These are phyloP conservation scores for Glebionis coronaria DNA, from an alignment of 129 eudicot species.

Conservation along the genomic window DNA sequence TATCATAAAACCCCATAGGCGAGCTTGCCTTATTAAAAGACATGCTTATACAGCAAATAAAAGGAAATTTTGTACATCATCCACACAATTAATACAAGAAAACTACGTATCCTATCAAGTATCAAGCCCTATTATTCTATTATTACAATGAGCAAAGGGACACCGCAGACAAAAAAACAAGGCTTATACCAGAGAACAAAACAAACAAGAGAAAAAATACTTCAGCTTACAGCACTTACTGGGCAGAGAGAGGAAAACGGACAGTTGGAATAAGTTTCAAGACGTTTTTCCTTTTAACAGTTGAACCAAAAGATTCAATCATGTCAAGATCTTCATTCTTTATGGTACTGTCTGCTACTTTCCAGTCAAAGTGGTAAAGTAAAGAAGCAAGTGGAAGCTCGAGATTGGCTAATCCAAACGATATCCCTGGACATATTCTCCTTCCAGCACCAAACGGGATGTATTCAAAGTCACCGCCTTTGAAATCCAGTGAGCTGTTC, in stretches of 20 bases:
- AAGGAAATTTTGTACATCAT: too few species aligned
- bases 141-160: too few species aligned
- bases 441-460: constrained; percentile 55
- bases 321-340: constrained; percentile 32
- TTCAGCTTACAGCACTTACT: not conserved
- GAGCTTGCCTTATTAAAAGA: too few species aligned
- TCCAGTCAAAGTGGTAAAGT: constrained; percentile 47
- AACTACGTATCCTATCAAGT: too few species aligned
- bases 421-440: constrained; percentile 46
- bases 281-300: constrained; percentile 29
- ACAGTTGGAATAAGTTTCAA: constrained; percentile 31
- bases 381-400: constrained; percentile 41
- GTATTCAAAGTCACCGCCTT: constrained; percentile 36
- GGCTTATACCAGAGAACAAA: too few species aligned
- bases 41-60: too few species aligned
- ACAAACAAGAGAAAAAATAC: not conserved
- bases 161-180: too few species aligned
- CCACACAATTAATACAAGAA: too few species aligned
- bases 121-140: too few species aligned
- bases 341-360: constrained; percentile 12
- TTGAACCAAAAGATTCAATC: constrained; percentile 36
- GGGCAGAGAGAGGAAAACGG: constrained; percentile 6
- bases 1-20: too few species aligned
- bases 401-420: constrained; percentile 36
- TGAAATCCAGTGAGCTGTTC: constrained; percentile 17